These are phyloP conservation scores for Aspergillus sp. DNA, from an alignment of 2,329 filamentous ascomycete genomes.

Conservation along the genomic window DNA sequence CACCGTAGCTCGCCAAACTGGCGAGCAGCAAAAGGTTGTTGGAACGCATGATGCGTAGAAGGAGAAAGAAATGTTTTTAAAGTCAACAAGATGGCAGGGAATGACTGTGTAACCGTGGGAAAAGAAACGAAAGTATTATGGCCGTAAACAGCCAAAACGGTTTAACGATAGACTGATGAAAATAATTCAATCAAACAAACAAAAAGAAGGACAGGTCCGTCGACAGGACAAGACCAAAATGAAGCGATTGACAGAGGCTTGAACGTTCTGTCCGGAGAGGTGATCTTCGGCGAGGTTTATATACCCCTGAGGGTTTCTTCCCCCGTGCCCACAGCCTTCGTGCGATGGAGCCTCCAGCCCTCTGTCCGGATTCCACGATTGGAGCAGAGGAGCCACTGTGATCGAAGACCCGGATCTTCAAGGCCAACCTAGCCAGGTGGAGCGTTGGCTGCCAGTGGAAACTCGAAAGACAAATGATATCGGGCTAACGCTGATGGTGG, in stretches of 20 bases:
- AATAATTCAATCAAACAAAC: constrained; percentile 21
- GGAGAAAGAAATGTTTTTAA: constrained; percentile 12
- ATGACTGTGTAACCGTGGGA: constrained; percentile 16
- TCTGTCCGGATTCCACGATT: constrained; percentile 14
- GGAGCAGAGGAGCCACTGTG: constrained; percentile 13
- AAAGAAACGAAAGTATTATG: constrained; percentile 15
- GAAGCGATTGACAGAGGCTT: constrained; percentile 26
- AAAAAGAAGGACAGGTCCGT: constrained; percentile 16
- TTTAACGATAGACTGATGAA: constrained; percentile 36
- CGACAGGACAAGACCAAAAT: constrained; percentile 16
- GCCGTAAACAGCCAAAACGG: constrained; percentile 21
- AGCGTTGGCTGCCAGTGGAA: constrained; percentile 17
- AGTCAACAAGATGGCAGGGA: constrained; percentile 8
- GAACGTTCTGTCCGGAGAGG: constrained; percentile 16
- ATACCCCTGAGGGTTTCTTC: constrained; percentile 31
- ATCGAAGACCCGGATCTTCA: constrained; percentile 25
- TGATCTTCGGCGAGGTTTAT: constrained; percentile 31
- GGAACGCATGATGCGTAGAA: constrained; percentile 23
- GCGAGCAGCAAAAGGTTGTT: constrained; percentile 32
- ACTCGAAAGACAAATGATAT: constrained; percentile 12
- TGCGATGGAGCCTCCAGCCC: constrained; percentile 12
- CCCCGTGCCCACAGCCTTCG: constrained; percentile 9
- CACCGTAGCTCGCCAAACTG: constrained; percentile 31
- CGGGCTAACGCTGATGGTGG: constrained; percentile 19
- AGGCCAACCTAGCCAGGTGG: constrained; percentile 20